phyloP scores from a whole-genome alignment of 179 eudicot genomes.

The Carnegiea gigantea region DNA sequence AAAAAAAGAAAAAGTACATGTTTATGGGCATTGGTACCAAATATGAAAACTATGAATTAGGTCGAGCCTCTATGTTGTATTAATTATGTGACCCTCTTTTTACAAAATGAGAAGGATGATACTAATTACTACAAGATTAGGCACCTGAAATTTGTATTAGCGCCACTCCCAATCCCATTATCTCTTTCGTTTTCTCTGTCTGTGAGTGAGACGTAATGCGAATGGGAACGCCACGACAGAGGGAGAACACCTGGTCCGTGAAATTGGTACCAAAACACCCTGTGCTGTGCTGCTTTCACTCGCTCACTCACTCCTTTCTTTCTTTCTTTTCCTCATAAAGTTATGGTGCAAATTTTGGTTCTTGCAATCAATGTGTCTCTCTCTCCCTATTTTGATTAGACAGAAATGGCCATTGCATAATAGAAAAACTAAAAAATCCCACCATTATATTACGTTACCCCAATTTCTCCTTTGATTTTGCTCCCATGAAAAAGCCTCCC shows the following conservation, averaged over 20 bases:
- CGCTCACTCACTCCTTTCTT: background rate
- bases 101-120: too few species aligned
- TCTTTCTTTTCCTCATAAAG: slow-evolving; percentile 24
- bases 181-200: background rate
- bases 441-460: slow-evolving; percentile 19
- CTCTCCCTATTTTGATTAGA: slow-evolving; percentile 17
- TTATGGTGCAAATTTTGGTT: slow-evolving; percentile 25
- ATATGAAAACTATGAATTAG: too few species aligned
- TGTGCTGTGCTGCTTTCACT: background rate
- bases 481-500: slow-evolving; percentile 20
- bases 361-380: slow-evolving; percentile 34
- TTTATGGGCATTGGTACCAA: too few species aligned
- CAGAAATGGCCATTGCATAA: slow-evolving; percentile 2
- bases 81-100: too few species aligned
- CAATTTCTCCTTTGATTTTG: slow-evolving; percentile 28
- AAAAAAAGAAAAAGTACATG: too few species aligned
- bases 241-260: slow-evolving; percentile 35
- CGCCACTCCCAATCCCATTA: background rate
- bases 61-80: too few species aligned
- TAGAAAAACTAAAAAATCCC: background rate
- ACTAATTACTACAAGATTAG: background rate
- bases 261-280: slow-evolving; percentile 10
- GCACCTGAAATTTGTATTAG: background rate
- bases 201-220: slow-evolving; percentile 8
- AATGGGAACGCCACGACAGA: slow-evolving; percentile 15